Conservation (phyloP, 257 asterid genomes). For the Przewalskia tangutica region DNA sequence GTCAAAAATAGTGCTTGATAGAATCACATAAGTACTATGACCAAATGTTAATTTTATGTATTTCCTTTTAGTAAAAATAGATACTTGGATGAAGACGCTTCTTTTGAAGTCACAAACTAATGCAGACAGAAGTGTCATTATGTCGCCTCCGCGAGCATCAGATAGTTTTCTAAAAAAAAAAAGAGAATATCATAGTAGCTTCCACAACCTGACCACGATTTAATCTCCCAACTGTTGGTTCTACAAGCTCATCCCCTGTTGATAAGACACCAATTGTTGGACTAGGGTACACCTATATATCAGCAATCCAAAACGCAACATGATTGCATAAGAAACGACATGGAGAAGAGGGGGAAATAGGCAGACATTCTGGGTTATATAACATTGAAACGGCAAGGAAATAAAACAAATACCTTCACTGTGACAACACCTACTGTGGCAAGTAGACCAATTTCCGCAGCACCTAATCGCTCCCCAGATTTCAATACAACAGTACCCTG, state of each 20-base stretch:
- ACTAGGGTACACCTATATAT: slow-evolving; percentile 52
- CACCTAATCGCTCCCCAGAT: slow-evolving; percentile 71
- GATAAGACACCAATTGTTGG: slow-evolving; percentile 83
- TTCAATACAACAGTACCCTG: slow-evolving; percentile 68
- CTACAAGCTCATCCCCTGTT: slow-evolving; percentile 95
- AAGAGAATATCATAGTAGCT: neutral
- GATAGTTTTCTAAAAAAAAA: neutral
- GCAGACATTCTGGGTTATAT: neutral
- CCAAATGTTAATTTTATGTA: neutral
- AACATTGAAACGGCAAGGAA: neutral
- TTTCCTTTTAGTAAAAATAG: neutral
- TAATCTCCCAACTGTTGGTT: slow-evolving; percentile 45
- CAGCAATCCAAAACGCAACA: slow-evolving; percentile 4
- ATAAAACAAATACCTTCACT: slow-evolving; percentile 50
- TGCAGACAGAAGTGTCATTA: neutral
- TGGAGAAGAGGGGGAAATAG: slow-evolving; percentile 5
- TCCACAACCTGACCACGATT: slow-evolving; percentile 74
- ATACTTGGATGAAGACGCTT: neutral
- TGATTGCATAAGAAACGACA: slow-evolving; percentile 8
- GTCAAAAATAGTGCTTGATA: neutral
- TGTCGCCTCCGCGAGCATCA: neutral
- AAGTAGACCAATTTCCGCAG: slow-evolving; percentile 88
- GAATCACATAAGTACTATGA: neutral
- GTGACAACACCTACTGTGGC: slow-evolving; percentile 66
- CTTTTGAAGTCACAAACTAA: neutral